A percentile compares a stretch with the other conserved stretches of the same genome.
phyloP scores from a whole-genome alignment of 306 rosid genomes.

The Inga laurina region DNA sequence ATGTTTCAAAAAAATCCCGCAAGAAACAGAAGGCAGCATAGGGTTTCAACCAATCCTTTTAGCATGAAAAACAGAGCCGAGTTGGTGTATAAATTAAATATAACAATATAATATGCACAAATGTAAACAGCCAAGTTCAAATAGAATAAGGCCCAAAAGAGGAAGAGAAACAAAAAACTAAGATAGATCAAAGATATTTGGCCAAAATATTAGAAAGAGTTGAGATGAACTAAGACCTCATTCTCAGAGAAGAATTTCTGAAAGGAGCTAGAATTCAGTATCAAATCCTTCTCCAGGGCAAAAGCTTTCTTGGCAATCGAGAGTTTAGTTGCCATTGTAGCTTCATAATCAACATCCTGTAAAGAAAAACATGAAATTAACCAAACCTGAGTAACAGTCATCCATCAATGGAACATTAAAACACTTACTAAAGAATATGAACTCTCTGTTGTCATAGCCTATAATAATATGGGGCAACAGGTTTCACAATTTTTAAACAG shows the following conservation, averaged over 20 bases:
- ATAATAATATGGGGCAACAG: not conserved
- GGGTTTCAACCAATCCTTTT: slow-evolving; percentile 94
- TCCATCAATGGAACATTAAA: slow-evolving; percentile 19
- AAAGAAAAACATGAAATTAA: slow-evolving; percentile 24
- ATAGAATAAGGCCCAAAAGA: slow-evolving; percentile 2
- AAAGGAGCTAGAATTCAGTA: slow-evolving; percentile 73
- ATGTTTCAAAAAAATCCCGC: slow-evolving; percentile 94
- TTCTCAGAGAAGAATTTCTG: slow-evolving; percentile 73
- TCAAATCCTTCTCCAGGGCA: slow-evolving; percentile 64
- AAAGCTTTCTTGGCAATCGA: slow-evolving; percentile 86
- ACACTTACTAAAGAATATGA: not conserved
- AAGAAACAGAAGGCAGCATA: slow-evolving; percentile 93
- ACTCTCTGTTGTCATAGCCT: not conserved
- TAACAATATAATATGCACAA: slow-evolving; percentile 1
- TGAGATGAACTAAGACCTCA: slow-evolving; percentile 55
- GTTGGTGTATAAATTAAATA: slow-evolving; percentile 26
- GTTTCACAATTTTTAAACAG: slow-evolving; percentile 12
- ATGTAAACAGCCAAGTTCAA: slow-evolving; percentile 17
- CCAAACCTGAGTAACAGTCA: slow-evolving; percentile 27
- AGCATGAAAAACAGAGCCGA: slow-evolving; percentile 35
- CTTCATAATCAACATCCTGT: slow-evolving; percentile 94
- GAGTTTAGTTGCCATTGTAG: slow-evolving; percentile 77
- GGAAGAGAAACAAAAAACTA: not conserved
- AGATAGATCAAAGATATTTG: slow-evolving; percentile 6
- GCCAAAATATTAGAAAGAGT: slow-evolving; percentile 25